Evolutionary conservation across 176 grass and related monocot species (phyloP), one percentile per base, ranked within the genome.

Genomic region (Aegilops speltoides): DNA sequence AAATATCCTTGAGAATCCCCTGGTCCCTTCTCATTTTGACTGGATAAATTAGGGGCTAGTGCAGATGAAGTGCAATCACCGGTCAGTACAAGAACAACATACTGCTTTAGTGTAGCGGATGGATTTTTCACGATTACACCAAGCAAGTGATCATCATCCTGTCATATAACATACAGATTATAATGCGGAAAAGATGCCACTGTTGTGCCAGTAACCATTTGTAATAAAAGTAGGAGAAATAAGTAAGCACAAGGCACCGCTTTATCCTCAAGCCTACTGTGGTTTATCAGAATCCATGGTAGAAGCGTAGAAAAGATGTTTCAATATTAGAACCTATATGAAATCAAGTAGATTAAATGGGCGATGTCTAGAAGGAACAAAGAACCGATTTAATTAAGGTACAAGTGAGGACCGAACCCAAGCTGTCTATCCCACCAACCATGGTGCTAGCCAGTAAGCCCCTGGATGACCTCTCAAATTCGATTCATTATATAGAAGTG

Each of bases 101-200:
- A 98, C 45, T 88, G 81, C 73, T 89, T 94, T 87, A 89, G 86
- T 61, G 78, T 24, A 76, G 74, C 1, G 84, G 93, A 93, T 76
- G 90, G 96, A 46, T 26, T 81, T 91, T 98, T 98, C 41, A 98
- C 69, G 60, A 98, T 81, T 68, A 94, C 90, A 41, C 91, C 96
- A 68, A 92, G 93, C 85, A 95, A 94, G 72, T 95, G 96, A 76
- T 98, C 96, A 83, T 98, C 96, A 82, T 91, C 91, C 96, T 98
- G 89, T 29, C 77, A 86, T 59, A 83, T 61, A 83, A 81, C 68
- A 85, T 78, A 73, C 46, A 81, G 68, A 84, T 34, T 67, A 63
- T 46, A 86, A 83, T 75, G 63, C 19, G 8, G 25, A 85, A 84
- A 83, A 68, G 56, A 45, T 64, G 34, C 73, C 80, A 64, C 11